These are phyloP conservation scores for Citrus medica DNA, from an alignment of 345 rosid species.

Conservation along the genomic window DNA sequence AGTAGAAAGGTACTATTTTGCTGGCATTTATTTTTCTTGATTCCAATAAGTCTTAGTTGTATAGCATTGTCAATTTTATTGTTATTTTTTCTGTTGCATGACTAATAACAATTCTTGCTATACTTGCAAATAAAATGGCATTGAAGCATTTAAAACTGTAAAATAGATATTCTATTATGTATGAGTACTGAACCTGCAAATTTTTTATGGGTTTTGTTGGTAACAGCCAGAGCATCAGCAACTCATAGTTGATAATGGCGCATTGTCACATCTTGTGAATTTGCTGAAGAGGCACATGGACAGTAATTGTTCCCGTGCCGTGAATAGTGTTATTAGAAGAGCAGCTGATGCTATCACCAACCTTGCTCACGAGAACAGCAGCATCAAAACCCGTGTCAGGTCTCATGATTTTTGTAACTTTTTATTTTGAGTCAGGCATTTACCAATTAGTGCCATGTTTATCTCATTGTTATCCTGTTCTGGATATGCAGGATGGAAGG, in stretches of 20 bases:
- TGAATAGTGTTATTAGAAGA: constrained; percentile 85
- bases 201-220: constrained; percentile 23
- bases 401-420: constrained; percentile 32
- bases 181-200: constrained; percentile 8
- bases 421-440: constrained; percentile 8
- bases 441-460: neutral
- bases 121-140: neutral
- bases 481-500: constrained; percentile 72
- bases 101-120: neutral
- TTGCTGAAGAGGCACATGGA: constrained; percentile 75
- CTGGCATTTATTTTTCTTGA: neutral
- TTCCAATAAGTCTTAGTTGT: neutral
- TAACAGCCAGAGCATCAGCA: constrained; percentile 99
- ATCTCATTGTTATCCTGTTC: constrained; percentile 17
- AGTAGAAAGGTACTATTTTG: neutral
- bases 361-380: constrained; percentile 97
- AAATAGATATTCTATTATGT: neutral
- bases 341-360: constrained; percentile 99
- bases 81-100: neutral
- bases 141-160: neutral
- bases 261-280: constrained; percentile 74
- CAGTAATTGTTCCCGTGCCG: constrained; percentile 62
- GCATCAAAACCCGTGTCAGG: constrained; percentile 96
- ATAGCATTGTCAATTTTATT: neutral
- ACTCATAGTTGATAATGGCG: constrained; percentile 88